These are phyloP conservation scores for Vanderwaltozyma polyspora DNA, from an alignment of 805 yeast genomes.

Conservation along the genomic window DNA sequence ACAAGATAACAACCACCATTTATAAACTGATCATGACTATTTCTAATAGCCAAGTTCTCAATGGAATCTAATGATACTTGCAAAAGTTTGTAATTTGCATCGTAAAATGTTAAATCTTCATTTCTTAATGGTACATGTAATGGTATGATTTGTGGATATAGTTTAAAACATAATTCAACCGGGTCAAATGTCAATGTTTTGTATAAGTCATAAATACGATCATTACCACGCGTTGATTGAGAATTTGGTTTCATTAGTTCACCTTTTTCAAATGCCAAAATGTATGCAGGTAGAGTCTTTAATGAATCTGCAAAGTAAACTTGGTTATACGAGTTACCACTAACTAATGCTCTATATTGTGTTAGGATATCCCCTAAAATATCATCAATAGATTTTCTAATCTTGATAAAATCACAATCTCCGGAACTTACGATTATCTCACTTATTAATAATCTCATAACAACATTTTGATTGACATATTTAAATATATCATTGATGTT, in stretches of 20 bases:
- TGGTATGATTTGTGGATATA: conserved; percentile 74
- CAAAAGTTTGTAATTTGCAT: conserved; percentile 33
- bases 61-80: conserved; percentile 33
- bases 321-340: conserved; percentile 34
- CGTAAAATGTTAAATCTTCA: conserved; percentile 40
- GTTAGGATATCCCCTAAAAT: conserved; percentile 47
- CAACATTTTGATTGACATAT: conserved; percentile 67
- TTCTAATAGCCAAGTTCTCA: conserved; percentile 32
- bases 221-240: conserved; percentile 42
- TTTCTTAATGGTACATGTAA: conserved; percentile 50
- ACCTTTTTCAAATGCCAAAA: conserved; percentile 61
- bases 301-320: conserved; percentile 75
- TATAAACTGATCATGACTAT: conserved; percentile 28
- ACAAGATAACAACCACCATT: conserved; percentile 71
- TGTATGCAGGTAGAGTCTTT: conserved; percentile 54
- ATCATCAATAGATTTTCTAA: conserved; percentile 40
- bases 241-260: conserved; percentile 39
- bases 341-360: conserved; percentile 41
- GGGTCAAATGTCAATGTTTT: conserved; percentile 41
- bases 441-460: conserved; percentile 42
- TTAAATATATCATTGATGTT: conserved; percentile 62
- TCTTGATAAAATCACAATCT: conserved; percentile 35
- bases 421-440: conserved; percentile 33
- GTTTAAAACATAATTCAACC: conserved; percentile 44
- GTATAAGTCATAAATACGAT: conserved; percentile 39